Percentiles rank a stretch among this genome's conserved stretches.
Conservation (phyloP, 2,329 filamentous ascomycete species). For the Didymella sp. region DNA sequence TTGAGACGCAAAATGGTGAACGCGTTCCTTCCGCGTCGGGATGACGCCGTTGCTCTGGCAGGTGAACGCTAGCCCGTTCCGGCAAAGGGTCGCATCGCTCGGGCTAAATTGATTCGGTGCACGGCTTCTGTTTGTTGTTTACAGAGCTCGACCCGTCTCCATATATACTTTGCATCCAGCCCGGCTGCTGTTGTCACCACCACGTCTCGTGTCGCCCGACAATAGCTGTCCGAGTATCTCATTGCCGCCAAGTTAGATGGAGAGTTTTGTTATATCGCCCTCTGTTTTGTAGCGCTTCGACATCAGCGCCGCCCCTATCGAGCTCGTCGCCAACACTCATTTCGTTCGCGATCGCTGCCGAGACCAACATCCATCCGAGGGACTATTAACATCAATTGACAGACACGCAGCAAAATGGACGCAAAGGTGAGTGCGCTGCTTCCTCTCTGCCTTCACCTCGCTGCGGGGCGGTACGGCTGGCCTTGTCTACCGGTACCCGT, state of each 20-base stretch:
- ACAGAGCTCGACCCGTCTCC: conserved; percentile 25
- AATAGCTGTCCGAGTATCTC: conserved; percentile 47
- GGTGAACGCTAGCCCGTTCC: conserved; percentile 8
- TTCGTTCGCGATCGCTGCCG: conserved; percentile 20
- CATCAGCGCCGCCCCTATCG: conserved; percentile 37
- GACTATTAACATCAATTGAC: conserved; percentile 29
- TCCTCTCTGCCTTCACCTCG: conserved; percentile 10
- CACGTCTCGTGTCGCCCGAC: conserved; percentile 37
- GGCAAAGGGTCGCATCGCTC: conserved; percentile 5
- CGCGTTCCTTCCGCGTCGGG: too few relatives aligned
- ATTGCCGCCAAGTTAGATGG: conserved; percentile 51
- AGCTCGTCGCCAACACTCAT: conserved; percentile 26
- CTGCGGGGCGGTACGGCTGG: not conserved
- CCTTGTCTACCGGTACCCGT: conserved; percentile 7
- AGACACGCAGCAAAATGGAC: conserved; percentile 48
- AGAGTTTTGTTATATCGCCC: conserved; percentile 49
- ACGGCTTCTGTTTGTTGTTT: conserved; percentile 23
- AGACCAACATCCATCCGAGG: conserved; percentile 7
- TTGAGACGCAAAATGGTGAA: too few relatives aligned
- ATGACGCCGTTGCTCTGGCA: conserved; percentile 19
- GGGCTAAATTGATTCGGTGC: conserved; percentile 12
- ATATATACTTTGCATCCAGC: conserved; percentile 37
- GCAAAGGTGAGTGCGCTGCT: conserved; percentile 50
- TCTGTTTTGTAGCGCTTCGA: conserved; percentile 45
- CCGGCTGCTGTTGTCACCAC: conserved; percentile 35